phyloP scores from a whole-genome alignment of 2,329 filamentous ascomycete species.

The Cladosporium austrohemisphaericum region DNA sequence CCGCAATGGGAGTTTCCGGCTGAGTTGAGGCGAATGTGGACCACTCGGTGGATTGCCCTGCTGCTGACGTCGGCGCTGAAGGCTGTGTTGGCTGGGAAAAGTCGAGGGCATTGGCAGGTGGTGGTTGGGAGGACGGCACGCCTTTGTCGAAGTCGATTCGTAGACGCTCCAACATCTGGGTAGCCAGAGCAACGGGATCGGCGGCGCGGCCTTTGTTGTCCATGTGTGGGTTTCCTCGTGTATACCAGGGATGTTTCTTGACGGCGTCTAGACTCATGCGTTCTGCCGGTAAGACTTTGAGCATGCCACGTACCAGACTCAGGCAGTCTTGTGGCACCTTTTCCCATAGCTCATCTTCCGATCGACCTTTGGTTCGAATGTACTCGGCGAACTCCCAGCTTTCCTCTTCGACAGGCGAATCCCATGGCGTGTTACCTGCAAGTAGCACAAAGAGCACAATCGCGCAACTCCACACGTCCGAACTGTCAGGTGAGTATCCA shows the following conservation, averaged over 20 bases:
- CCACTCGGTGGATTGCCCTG: slow-evolving; percentile 29
- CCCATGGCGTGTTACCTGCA: slow-evolving; percentile 97
- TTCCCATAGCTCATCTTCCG: slow-evolving; percentile 81
- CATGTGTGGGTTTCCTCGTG: slow-evolving; percentile 72
- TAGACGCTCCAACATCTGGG: slow-evolving; percentile 87
- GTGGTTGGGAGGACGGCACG: slow-evolving; percentile 51
- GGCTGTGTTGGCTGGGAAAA: slow-evolving; percentile 43
- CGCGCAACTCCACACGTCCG: slow-evolving; percentile 95
- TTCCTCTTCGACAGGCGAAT: slow-evolving; percentile 70
- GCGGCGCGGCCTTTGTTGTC: slow-evolving; percentile 68
- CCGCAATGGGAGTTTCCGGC: slow-evolving; percentile 71
- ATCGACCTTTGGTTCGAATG: slow-evolving; percentile 67
- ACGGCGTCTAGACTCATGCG: slow-evolving; percentile 86
- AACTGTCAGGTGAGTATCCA: slow-evolving; percentile 72
- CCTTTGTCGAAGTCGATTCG: slow-evolving; percentile 79
- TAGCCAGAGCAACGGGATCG: slow-evolving; percentile 82
- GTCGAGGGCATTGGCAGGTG: slow-evolving; percentile 58
- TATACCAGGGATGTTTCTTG: slow-evolving; percentile 92
- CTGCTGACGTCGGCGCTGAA: slow-evolving; percentile 19
- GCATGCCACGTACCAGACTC: slow-evolving; percentile 87
- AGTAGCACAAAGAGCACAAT: slow-evolving; percentile 96
- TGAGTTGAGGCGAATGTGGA: slow-evolving; percentile 71
- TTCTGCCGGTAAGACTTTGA: slow-evolving; percentile 69
- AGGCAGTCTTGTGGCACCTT: slow-evolving; percentile 69
- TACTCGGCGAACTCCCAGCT: slow-evolving; percentile 95